Percentiles rank a stretch among this genome's conserved stretches.
Conservation (phyloP, 2,329 filamentous ascomycete species). For the Claviceps monticola region DNA sequence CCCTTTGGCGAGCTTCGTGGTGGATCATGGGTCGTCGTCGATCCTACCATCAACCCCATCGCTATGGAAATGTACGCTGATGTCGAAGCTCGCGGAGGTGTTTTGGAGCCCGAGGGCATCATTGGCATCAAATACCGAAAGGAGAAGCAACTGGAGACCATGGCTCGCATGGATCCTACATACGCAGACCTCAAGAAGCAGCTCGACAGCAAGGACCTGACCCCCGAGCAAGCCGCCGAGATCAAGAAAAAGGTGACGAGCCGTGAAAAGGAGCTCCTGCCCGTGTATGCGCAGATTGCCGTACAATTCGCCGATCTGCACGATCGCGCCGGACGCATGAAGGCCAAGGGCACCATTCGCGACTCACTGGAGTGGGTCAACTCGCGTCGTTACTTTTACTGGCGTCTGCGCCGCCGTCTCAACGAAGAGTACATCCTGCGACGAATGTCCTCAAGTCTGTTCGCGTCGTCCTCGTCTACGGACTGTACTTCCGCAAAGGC, state of each 20-base stretch:
- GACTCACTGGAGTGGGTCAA: conserved; percentile 74
- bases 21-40: conserved; percentile 98
- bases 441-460: conserved; percentile 50
- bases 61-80: conserved; percentile 99
- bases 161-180: conserved; percentile 78
- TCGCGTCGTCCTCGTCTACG: conserved; percentile 14
- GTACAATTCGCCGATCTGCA: conserved; percentile 94
- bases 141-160: conserved; percentile 93
- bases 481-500: conserved; percentile 26
- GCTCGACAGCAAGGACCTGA: conserved; percentile 46
- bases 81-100: conserved; percentile 85
- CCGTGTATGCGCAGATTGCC: conserved; percentile 90
- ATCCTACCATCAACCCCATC: conserved; percentile 92
- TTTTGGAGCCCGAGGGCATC: conserved; percentile 95
- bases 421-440: conserved; percentile 97
- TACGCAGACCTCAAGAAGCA: conserved; percentile 78
- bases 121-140: conserved; percentile 97
- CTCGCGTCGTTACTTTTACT: conserved; percentile 97
- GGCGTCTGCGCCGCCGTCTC: conserved; percentile 89
- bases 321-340: conserved; percentile 93
- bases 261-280: conserved; percentile 78
- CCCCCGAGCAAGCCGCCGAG: conserved; percentile 58
- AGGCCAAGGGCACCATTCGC: conserved; percentile 91
- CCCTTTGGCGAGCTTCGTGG: conserved; percentile 93
- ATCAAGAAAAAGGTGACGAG: conserved; percentile 74